Percentiles rank a stretch among this genome's conserved stretches.
Conservation (phyloP, 2,329 filamentous ascomycete genomes). For the Alternaria hordeiaustralica region DNA sequence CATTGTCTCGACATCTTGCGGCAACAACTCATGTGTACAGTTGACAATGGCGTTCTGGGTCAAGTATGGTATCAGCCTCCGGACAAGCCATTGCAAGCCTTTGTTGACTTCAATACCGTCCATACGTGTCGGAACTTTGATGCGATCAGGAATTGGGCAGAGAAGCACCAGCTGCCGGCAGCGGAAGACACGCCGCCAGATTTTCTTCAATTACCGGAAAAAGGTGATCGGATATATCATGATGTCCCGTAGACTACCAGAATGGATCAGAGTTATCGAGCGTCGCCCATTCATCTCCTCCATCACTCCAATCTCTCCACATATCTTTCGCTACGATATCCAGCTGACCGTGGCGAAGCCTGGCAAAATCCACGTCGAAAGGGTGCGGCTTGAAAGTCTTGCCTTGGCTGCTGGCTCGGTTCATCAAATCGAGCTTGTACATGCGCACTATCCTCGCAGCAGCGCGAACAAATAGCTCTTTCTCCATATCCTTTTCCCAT, state of each 20-base stretch:
- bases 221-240: slow-evolving; percentile 40
- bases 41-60: slow-evolving; percentile 65
- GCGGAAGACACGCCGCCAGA: slow-evolving; percentile 34
- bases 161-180: slow-evolving; percentile 57
- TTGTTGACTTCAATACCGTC: slow-evolving; percentile 67
- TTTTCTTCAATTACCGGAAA: slow-evolving; percentile 51
- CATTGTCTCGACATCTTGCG: slow-evolving; percentile 69
- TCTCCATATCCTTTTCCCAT: slow-evolving; percentile 2
- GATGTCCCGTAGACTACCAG: slow-evolving; percentile 5
- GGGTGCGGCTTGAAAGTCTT: neutral
- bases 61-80: slow-evolving; percentile 66
- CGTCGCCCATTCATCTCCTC: slow-evolving; percentile 15
- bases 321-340: slow-evolving; percentile 13
- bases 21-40: slow-evolving; percentile 68
- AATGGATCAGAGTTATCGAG: slow-evolving; percentile 12
- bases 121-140: slow-evolving; percentile 67
- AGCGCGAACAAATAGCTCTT: slow-evolving; percentile 22
- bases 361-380: slow-evolving; percentile 21
- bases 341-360: slow-evolving; percentile 3
- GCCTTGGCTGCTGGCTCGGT: neutral
- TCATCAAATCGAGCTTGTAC: slow-evolving; percentile 21
- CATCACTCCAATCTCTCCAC: slow-evolving; percentile 19
- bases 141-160: slow-evolving; percentile 61
- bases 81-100: slow-evolving; percentile 56
- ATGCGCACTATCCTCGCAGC: slow-evolving; percentile 25